A percentile compares a stretch with the other conserved stretches of the same genome.
phyloP scores from a whole-genome alignment of 371 early-diverging fungal genomes.

The Blakeslea trispora region DNA sequence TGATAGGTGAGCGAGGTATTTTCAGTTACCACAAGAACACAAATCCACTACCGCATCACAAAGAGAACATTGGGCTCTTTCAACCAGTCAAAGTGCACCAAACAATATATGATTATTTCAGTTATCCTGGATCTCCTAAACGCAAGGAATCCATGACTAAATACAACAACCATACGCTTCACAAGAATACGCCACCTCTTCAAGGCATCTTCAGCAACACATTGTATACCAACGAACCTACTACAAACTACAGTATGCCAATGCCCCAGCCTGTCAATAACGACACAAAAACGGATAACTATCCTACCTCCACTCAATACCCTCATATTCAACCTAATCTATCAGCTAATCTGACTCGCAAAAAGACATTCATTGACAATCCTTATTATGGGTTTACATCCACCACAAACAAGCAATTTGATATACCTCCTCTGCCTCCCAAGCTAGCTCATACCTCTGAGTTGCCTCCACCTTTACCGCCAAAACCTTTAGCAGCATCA shows the following conservation, averaged over 20 bases:
- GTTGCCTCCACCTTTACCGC: slow-evolving; percentile 9
- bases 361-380: slow-evolving; percentile 63
- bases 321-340: slow-evolving; percentile 17
- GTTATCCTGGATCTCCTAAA: background rate
- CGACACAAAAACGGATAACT: background rate
- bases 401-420: slow-evolving; percentile 27
- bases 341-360: slow-evolving; percentile 25
- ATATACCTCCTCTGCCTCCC: slow-evolving; percentile 29
- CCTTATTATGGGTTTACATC: slow-evolving; percentile 62
- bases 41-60: background rate
- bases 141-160: background rate
- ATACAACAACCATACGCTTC: slow-evolving; percentile 1
- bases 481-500: slow-evolving; percentile 3
- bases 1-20: slow-evolving; percentile 45
- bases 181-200: background rate
- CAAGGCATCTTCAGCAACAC: slow-evolving; percentile 11
- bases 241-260: background rate
- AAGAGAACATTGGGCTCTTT: slow-evolving; percentile 2
- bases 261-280: background rate
- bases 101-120: background rate
- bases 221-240: slow-evolving; percentile 6
- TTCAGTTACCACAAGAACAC: slow-evolving; percentile 12
- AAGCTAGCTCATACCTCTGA: background rate
- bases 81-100: background rate
- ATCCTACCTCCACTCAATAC: too few relatives aligned